These are phyloP conservation scores for Acanthamoeba royreba DNA, from an alignment of 208 protist species.

Conservation along the genomic window DNA sequence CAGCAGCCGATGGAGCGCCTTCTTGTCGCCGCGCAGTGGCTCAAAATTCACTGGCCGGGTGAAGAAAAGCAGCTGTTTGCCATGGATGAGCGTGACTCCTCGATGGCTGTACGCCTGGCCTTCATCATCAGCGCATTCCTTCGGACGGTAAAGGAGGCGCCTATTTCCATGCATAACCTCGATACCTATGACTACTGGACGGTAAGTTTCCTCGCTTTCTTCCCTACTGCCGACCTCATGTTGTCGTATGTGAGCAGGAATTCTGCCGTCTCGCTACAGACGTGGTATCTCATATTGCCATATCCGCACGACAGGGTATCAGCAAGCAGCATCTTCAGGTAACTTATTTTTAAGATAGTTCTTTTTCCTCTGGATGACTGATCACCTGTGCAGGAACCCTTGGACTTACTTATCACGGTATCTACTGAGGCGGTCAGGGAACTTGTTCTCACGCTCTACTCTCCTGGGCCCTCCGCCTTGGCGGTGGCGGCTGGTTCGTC, in stretches of 20 bases:
- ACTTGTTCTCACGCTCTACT: neutral
- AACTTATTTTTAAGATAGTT: no score
- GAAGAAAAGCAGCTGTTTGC: neutral
- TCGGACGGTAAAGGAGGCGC: neutral
- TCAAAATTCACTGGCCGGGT: slow-evolving; percentile 1
- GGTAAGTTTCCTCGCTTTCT: neutral
- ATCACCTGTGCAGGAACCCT: no score
- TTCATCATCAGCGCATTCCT: neutral
- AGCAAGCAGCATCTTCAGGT: neutral
- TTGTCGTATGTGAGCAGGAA: neutral
- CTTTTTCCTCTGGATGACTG: no score
- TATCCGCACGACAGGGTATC: neutral
- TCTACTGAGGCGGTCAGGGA: neutral
- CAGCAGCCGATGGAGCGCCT: neutral
- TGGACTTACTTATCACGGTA: neutral
- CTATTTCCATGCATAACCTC: neutral
- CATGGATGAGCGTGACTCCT: neutral
- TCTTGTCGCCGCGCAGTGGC: neutral
- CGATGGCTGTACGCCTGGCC: neutral
- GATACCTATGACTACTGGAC: neutral
- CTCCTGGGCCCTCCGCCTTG: no score
- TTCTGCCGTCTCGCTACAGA: neutral
- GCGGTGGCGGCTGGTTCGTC: no score
- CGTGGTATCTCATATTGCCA: neutral
- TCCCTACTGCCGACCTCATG: no score